Evolutionary conservation across 345 rosid species (phyloP).

Genomic region (Citrus unshiu): DNA sequence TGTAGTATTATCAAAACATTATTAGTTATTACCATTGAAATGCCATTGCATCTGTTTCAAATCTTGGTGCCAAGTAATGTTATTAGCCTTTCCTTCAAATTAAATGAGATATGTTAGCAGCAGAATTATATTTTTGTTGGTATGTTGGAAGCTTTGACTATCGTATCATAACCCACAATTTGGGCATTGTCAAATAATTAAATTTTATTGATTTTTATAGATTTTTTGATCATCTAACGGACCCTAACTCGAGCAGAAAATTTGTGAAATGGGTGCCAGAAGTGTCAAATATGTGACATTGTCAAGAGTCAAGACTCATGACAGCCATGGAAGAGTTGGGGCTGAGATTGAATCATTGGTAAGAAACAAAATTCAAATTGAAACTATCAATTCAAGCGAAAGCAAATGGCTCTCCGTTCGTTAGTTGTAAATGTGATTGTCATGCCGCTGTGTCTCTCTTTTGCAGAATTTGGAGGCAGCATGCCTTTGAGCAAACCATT

Average conservation of each 20-base stretch:
- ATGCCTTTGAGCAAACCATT: background rate
- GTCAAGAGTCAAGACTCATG: background rate
- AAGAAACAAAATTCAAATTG: background rate
- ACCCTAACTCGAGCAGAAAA: too few relatives aligned
- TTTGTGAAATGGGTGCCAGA: background rate
- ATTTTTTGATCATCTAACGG: too few relatives aligned
- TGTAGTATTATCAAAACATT: constrained; percentile 11
- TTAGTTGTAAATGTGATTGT: background rate
- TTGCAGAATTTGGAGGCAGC: background rate
- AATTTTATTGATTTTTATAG: background rate
- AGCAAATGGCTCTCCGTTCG: background rate
- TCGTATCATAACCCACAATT: too few relatives aligned
- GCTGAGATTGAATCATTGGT: background rate
- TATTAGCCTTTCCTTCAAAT: background rate
- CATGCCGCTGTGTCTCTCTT: background rate
- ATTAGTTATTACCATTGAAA: constrained; percentile 1
- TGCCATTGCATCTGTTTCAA: constrained; percentile 13
- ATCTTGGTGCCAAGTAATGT: constrained; percentile 4
- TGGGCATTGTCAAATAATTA: background rate
- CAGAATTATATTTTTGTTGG: background rate
- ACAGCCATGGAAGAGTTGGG: background rate
- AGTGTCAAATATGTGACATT: background rate
- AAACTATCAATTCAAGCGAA: background rate
- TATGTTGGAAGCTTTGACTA: background rate
- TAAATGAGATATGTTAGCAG: constrained; percentile 9